phyloP scores from a whole-genome alignment of 163 green algal genomes.

The Smithsoniella earleae region DNA sequence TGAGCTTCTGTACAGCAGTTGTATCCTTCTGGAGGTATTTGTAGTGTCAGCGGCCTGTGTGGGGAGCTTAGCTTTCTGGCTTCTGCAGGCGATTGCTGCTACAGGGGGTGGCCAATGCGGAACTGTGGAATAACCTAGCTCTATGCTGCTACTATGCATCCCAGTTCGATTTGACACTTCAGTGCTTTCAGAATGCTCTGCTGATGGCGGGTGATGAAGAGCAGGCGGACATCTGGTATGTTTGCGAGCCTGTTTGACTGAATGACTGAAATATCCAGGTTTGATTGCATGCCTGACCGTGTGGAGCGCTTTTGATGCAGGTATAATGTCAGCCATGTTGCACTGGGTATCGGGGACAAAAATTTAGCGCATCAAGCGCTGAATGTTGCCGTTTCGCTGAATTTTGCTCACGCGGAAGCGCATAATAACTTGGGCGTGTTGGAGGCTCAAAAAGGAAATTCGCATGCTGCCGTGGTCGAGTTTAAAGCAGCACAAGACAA shows the following conservation, averaged over 20 bases:
- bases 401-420: conserved; percentile 58
- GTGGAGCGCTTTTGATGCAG: too few species aligned
- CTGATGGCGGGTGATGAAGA: conserved; percentile 43
- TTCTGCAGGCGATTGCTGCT: conserved; percentile 58
- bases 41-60: not conserved
- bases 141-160: conserved; percentile 72
- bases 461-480: conserved; percentile 1
- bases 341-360: conserved; percentile 63
- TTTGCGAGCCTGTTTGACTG: not conserved
- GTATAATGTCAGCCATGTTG: conserved; percentile 69
- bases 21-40: too few species aligned
- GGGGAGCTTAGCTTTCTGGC: not conserved
- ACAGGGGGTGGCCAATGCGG: conserved; percentile 62
- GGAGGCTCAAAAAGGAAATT: conserved; percentile 51
- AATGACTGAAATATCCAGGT: too few species aligned
- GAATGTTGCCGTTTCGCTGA: conserved; percentile 55
- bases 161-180: conserved; percentile 70
- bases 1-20: not conserved
- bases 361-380: conserved; percentile 60
- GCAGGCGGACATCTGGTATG: conserved; percentile 58
- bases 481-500: conserved; percentile 32
- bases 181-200: conserved; percentile 61
- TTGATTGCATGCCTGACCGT: too few species aligned
- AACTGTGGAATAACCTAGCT: conserved; percentile 72
- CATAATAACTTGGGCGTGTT: conserved; percentile 70